A percentile compares a stretch with the other conserved stretches of the same genome.
Evolutionary conservation across 2,329 filamentous ascomycete species (phyloP).

Genomic region (Hypoxylon sp.): DNA sequence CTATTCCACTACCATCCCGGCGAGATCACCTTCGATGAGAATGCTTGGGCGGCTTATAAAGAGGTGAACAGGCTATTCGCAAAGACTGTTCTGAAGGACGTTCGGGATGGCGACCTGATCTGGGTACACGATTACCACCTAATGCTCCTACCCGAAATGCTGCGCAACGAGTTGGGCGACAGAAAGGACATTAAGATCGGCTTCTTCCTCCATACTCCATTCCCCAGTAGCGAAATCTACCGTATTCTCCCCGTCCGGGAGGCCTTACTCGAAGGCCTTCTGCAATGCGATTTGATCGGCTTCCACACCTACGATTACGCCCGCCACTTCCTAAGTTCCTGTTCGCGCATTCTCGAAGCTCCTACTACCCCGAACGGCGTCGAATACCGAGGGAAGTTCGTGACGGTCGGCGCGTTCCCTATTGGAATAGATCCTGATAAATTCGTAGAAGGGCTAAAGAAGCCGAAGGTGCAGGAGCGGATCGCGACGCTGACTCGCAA

Average conservation of each 20-base stretch:
- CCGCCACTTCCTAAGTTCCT: constrained; percentile 96
- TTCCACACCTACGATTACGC: constrained; percentile 99
- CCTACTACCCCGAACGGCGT: constrained; percentile 93
- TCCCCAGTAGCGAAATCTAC: constrained; percentile 97
- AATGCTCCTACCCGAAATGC: constrained; percentile 96
- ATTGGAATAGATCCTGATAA: constrained; percentile 99
- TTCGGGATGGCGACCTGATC: constrained; percentile 92
- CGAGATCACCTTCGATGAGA: constrained; percentile 98
- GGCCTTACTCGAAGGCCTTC: constrained; percentile 85
- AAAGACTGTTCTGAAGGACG: constrained; percentile 86
- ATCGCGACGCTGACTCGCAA: constrained; percentile 89
- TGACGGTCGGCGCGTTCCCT: constrained; percentile 94
- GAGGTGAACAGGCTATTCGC: constrained; percentile 95
- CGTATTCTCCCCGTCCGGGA: constrained; percentile 94
- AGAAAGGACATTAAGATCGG: constrained; percentile 95
- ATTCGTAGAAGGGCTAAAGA: constrained; percentile 89
- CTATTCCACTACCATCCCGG: constrained; percentile 99
- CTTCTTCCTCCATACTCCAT: constrained; percentile 98
- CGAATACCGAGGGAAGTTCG: constrained; percentile 88
- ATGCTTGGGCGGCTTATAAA: constrained; percentile 91
- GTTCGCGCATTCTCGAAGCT: constrained; percentile 89
- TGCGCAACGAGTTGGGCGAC: constrained; percentile 87
- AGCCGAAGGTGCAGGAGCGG: constrained; percentile 87
- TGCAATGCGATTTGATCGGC: constrained; percentile 95
- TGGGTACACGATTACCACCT: constrained; percentile 99